Conservation (phyloP, 306 rosid genomes). For the Hylodesmum podocarpum region DNA sequence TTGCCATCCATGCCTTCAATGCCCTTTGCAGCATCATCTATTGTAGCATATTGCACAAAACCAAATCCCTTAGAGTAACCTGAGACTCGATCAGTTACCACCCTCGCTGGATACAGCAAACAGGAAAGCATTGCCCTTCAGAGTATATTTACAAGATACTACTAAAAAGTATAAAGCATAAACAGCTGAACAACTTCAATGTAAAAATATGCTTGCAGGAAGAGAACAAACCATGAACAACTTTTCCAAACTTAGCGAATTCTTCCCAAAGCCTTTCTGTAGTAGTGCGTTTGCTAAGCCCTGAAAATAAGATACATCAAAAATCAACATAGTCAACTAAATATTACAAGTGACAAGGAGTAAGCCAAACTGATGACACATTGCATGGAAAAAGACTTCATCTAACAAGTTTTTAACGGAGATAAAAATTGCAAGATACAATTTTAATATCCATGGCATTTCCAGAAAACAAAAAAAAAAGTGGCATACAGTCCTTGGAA, state of each 20-base stretch:
- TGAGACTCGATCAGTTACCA: slow-evolving; percentile 83
- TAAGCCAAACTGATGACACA: not conserved
- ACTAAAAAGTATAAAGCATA: not conserved
- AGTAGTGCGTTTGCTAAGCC: slow-evolving; percentile 91
- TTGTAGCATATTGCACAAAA: slow-evolving; percentile 76
- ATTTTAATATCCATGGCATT: not conserved
- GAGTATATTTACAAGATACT: slow-evolving; percentile 5
- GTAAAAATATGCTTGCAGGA: not conserved
- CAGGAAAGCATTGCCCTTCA: not conserved
- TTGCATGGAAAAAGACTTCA: not conserved
- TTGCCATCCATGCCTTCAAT: slow-evolving; percentile 97
- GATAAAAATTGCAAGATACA: not conserved
- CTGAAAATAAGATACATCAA: slow-evolving; percentile 40
- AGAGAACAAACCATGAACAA: slow-evolving; percentile 59
- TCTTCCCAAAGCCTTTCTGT: slow-evolving; percentile 67
- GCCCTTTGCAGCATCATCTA: slow-evolving; percentile 86
- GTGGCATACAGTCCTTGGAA: not conserved
- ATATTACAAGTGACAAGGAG: not conserved
- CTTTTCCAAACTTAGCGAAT: slow-evolving; percentile 85
- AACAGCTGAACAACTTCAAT: not conserved
- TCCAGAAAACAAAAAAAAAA: not conserved
- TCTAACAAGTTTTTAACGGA: not conserved
- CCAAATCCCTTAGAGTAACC: slow-evolving; percentile 97
- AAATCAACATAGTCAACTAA: not conserved
- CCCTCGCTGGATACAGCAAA: slow-evolving; percentile 64